Evolutionary conservation across 2,329 filamentous ascomycete species (phyloP), one percentile per base, ranked within the genome.

Genomic region (Triangularia setosa): DNA sequence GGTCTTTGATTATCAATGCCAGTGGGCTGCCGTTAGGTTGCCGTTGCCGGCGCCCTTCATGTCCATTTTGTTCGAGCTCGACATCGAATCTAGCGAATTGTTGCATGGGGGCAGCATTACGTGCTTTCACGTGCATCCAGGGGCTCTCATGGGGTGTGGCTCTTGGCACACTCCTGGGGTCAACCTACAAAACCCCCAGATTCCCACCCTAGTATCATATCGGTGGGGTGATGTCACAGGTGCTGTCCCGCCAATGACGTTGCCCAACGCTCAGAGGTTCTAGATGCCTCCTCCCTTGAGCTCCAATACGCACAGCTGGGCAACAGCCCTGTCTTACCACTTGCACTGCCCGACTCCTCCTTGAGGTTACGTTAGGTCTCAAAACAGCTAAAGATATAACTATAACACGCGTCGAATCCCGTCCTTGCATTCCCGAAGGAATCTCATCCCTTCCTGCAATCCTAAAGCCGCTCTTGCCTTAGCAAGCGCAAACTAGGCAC

Each of bases 81-180:
- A 54, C 23, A 58, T 48, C 52, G 60, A 56, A 57, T 56, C 53
- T 16, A 24, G 60, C 58, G 60, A 59, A 59, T 61, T 61, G 58
- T 57, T 58, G 35, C 58, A 40, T 33, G 23, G 25, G 44, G 40
- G n/a, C 16, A 44, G 60, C 35, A 68, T 62, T 68, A 64, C 69
- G 69, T 66, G 69, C 70, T 71, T 70, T 71, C 69, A 71, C 69
- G 69, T 71, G 69, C n/a, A 48, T 48, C 40, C 40, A 48, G 18
- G 40, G 40, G 18, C 28, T 28, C n/a, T 27, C 18, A 16, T 24
- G 21, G 52, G 24, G 40, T 52, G 8, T 1, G n/a, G n/a, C 18
- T 24, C 28, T 48, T 35, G 18, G 48, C 48, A 55, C 18, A n/a
- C 28, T 27, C 28, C 4, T 7, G 30, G 55, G 21, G 23, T 54